Conservation (phyloP, 1,284 basidiomycete genomes). For the Rhodotorula sp. region DNA sequence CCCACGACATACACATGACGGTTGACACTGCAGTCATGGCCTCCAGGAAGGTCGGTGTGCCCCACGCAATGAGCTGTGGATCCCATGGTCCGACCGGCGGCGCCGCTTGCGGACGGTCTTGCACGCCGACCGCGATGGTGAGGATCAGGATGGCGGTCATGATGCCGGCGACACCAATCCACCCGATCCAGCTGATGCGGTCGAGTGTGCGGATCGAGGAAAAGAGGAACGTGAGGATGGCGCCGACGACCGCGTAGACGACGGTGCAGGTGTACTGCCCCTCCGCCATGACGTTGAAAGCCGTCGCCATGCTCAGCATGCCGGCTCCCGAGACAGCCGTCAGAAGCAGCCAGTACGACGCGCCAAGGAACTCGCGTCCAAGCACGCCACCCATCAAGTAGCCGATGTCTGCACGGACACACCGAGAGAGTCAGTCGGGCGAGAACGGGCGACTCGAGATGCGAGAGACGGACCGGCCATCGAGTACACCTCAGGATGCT, state of each 20-base stretch:
- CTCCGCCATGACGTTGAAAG: constrained; percentile 49
- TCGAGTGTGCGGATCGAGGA: constrained; percentile 49
- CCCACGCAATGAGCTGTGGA: constrained; percentile 54
- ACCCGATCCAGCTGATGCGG: constrained; percentile 47
- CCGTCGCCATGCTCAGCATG: constrained; percentile 47
- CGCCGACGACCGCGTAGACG: constrained; percentile 27
- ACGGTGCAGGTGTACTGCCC: constrained; percentile 32
- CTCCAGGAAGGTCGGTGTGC: constrained; percentile 51
- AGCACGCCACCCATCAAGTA: not conserved
- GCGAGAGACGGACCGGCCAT: constrained; percentile 3
- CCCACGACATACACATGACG: constrained; percentile 8
- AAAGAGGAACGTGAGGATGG: constrained; percentile 44
- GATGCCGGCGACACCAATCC: constrained; percentile 22
- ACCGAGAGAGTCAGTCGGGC: too few relatives aligned
- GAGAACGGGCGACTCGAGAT: not conserved
- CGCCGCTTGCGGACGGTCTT: constrained; percentile 55
- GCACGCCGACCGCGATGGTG: constrained; percentile 58
- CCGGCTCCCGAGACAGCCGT: not conserved
- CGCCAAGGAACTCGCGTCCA: constrained; percentile 15
- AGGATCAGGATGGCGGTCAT: constrained; percentile 47
- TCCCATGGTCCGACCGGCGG: constrained; percentile 50
- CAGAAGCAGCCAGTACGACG: not conserved
- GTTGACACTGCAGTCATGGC: constrained; percentile 49
- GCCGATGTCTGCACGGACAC: not conserved
- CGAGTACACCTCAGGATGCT: not conserved